Conservation (phyloP, 2,329 filamentous ascomycete genomes). For the Fusarium bulbicola region DNA sequence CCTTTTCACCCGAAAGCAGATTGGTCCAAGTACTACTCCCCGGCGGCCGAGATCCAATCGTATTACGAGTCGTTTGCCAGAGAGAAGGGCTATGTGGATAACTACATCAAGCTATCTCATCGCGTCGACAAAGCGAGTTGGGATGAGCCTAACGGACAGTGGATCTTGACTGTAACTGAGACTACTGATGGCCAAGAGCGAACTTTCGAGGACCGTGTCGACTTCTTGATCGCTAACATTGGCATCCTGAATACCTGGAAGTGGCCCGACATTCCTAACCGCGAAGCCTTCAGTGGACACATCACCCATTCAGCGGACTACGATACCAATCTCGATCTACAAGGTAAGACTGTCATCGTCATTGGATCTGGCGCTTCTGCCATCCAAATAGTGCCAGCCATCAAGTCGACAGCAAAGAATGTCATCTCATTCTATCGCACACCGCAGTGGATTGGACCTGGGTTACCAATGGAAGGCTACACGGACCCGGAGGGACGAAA, state of each 20-base stretch:
- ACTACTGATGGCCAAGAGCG: not conserved
- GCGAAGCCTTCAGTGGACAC: conserved; percentile 56
- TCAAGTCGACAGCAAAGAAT: conserved; percentile 44
- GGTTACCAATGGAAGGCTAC: conserved; percentile 43
- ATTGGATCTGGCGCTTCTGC: conserved; percentile 65
- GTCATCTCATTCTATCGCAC: conserved; percentile 54
- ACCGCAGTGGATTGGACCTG: conserved; percentile 53
- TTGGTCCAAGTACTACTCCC: conserved; percentile 54
- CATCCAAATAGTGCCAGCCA: conserved; percentile 58
- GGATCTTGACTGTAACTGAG: not conserved
- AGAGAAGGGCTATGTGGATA: conserved; percentile 43
- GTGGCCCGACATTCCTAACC: conserved; percentile 58
- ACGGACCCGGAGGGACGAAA: conserved; percentile 12
- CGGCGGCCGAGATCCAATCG: conserved; percentile 49
- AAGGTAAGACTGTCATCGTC: conserved; percentile 59
- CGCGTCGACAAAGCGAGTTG: conserved; percentile 38
- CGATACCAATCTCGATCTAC: conserved; percentile 57
- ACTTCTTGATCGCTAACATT: conserved; percentile 59
- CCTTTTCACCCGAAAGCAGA: conserved; percentile 55
- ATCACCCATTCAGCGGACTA: conserved; percentile 62
- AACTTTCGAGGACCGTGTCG: conserved; percentile 53
- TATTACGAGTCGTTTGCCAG: conserved; percentile 48
- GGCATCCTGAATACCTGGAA: conserved; percentile 63
- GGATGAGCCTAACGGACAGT: conserved; percentile 31
- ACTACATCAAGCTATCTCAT: conserved; percentile 40